Evolutionary conservation across 1,284 basidiomycete genomes (phyloP).

Genomic region (Sutorius eximius): DNA sequence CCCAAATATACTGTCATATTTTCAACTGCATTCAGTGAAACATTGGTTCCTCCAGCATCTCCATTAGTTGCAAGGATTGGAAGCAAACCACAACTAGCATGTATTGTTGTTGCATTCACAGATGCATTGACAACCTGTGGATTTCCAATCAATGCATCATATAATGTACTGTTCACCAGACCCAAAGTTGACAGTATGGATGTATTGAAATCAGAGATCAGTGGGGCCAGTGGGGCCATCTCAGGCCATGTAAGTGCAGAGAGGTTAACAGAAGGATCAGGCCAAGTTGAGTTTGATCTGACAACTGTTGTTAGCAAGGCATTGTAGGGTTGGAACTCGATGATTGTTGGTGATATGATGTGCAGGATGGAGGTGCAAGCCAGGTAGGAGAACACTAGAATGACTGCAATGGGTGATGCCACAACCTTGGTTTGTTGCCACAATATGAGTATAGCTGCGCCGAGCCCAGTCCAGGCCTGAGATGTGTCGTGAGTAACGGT

Average conservation of each 20-base stretch:
- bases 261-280: not conserved
- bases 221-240: not conserved
- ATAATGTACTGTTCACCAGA: not conserved
- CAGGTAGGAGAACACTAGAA: too few relatives aligned
- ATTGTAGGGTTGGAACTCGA: too few relatives aligned
- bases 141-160: not conserved
- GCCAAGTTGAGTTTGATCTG: conserved; percentile 3
- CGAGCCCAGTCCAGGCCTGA: conserved; percentile 3
- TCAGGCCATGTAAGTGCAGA: not conserved
- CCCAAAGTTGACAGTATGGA: not conserved
- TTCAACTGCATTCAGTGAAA: not conserved
- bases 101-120: too few relatives aligned
- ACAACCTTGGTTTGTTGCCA: conserved; percentile 6
- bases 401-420: not conserved
- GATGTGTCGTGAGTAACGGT: too few relatives aligned
- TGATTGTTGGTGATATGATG: too few relatives aligned
- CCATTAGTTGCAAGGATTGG: too few relatives aligned
- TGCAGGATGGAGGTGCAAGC: too few relatives aligned
- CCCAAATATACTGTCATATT: not conserved
- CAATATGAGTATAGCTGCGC: not conserved
- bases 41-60: too few relatives aligned
- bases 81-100: too few relatives aligned
- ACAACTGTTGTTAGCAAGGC: too few relatives aligned
- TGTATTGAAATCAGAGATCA: not conserved
- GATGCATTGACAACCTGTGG: not conserved